phyloP scores from a whole-genome alignment of 2,329 filamentous ascomycete species.

The Penicillium hesseltinei region DNA sequence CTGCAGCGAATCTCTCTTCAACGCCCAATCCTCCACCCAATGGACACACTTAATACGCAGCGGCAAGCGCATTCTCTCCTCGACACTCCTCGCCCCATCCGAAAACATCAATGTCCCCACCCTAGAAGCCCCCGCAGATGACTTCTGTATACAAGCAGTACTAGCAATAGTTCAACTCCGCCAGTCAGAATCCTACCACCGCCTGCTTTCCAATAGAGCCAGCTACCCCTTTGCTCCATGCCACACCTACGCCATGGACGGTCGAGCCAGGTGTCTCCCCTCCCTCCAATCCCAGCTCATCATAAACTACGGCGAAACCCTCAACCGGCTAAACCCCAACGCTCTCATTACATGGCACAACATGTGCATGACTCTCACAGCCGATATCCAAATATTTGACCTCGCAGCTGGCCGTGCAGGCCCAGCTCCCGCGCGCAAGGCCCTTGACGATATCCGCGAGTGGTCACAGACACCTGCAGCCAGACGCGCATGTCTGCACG shows the following conservation, averaged over 20 bases:
- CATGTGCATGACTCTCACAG: conserved; percentile 52
- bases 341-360: conserved; percentile 54
- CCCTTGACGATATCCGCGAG: conserved; percentile 50
- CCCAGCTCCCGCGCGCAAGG: conserved; percentile 47
- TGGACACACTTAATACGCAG: conserved; percentile 40
- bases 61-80: conserved; percentile 35
- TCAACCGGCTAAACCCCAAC: conserved; percentile 49
- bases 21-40: conserved; percentile 38
- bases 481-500: conserved; percentile 51
- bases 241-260: conserved; percentile 49
- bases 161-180: conserved; percentile 44
- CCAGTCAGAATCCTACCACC: conserved; percentile 45
- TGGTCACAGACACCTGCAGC: conserved; percentile 54
- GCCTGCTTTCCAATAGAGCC: conserved; percentile 40
- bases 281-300: conserved; percentile 34
- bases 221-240: conserved; percentile 45
- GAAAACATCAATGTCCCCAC: conserved; percentile 37
- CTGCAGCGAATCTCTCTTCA: conserved; percentile 47
- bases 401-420: conserved; percentile 52
- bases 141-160: conserved; percentile 39
- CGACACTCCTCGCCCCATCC: conserved; percentile 36
- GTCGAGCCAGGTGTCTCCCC: conserved; percentile 43
- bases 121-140: conserved; percentile 34
- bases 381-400: conserved; percentile 54
- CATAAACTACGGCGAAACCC: conserved; percentile 41